Base-by-base conservation (phyloP, 768 basidiomycete species). In the Boletus speciosus region DNA sequence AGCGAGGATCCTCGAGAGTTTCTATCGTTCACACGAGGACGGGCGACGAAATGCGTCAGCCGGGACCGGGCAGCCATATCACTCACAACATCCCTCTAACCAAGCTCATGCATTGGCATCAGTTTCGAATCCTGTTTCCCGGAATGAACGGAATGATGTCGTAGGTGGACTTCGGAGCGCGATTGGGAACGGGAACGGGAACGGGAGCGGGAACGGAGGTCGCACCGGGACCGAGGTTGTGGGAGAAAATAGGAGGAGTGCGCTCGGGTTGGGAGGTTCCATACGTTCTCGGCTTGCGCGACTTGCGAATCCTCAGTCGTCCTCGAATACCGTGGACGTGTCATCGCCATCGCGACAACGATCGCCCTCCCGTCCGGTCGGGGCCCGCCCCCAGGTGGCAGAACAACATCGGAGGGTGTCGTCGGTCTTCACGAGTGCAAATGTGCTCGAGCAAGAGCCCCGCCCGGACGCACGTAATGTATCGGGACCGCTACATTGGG, bases 221-320 rank as follows among this genome's bases (percentile, higher is more conserved):
- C 56, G 62, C 5, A 15, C 55, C 12, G 61, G 51, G 12, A 27
- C 41, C 11, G 57, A 56, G 21, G 57, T 27, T 6, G 41, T 40
- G 25, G 51, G 45, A 16, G 65, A 66, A 31, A 57, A 55, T 5
- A 58, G 66, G 47, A 27, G 66, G 16, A 36, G 49, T n/a, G 49
- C 66, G 29, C 46, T 66, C 19, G 54, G 56, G 7, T n/a, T 66
- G 43, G 66, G 65, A 14, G 63, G 66, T 4, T 59, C 66, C 6
- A 48, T 66, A 27, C 66, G 66, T n/a, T 68, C 64, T 32, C 61
- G 66, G 3, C 42, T 68, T 6, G 66, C 66, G 27, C 66, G 66
- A 16, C 37, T 66, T 15, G 53, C 66, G 39, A 59, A 56, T 46
- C 40, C 47, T 3, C 64, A 65, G 41, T 52, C 63, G 4, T 48